Evolutionary conservation across 164 flowering plant species (phyloP).

Genomic region (Magnolia sinica): DNA sequence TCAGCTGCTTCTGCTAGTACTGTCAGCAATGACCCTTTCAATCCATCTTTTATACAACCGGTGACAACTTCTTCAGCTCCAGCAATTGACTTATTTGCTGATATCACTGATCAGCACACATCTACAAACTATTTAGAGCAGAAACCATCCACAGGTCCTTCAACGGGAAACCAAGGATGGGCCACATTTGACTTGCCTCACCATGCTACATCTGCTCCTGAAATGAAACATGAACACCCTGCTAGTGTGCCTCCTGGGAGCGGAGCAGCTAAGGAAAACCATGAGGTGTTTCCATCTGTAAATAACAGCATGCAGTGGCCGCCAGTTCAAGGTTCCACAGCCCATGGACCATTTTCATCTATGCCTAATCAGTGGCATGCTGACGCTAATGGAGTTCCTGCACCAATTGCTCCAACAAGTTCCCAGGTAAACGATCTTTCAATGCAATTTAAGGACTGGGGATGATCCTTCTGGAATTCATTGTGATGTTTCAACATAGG

Average conservation of each 20-base stretch:
- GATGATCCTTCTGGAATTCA: not conserved
- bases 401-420: conserved; percentile 18
- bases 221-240: conserved; percentile 18
- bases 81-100: conserved; percentile 44
- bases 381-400: conserved; percentile 25
- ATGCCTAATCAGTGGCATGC: conserved; percentile 40
- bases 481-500: not conserved
- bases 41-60: conserved; percentile 32
- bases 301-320: conserved; percentile 39
- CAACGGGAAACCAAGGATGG: conserved; percentile 75
- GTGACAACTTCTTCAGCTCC: conserved; percentile 23
- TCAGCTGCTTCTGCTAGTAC: conserved; percentile 29
- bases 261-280: conserved; percentile 24
- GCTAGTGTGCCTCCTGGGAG: conserved; percentile 17
- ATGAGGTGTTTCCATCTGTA: conserved; percentile 27
- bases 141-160: conserved; percentile 26
- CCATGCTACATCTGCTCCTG: conserved; percentile 21
- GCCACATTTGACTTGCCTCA: conserved; percentile 86
- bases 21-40: conserved; percentile 19
- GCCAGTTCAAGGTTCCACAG: conserved; percentile 22
- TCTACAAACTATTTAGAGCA: conserved; percentile 22
- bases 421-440: conserved; percentile 38
- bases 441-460: not conserved
- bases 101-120: conserved; percentile 27
- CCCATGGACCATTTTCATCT: conserved; percentile 28